phyloP scores from a whole-genome alignment of 257 asterid genomes.

The Datura wrightii region DNA sequence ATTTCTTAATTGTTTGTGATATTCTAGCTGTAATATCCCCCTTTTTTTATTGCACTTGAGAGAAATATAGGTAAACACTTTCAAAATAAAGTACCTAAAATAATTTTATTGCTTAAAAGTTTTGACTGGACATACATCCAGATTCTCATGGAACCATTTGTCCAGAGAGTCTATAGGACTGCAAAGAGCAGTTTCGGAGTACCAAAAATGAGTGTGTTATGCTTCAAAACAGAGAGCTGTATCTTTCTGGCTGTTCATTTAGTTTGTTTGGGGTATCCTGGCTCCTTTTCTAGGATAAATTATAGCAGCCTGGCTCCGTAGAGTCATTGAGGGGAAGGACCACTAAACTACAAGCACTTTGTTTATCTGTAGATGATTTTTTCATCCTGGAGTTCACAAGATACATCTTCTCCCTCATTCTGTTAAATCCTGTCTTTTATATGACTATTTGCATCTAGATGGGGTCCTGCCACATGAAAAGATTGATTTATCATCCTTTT shows the following conservation, averaged over 20 bases:
- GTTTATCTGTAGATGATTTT: background rate
- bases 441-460: background rate
- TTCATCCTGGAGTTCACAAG: background rate
- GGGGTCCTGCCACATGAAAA: background rate
- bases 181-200: background rate
- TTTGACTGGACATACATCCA: background rate
- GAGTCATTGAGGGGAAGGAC: background rate
- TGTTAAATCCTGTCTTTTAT: background rate
- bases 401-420: background rate
- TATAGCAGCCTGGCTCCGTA: background rate
- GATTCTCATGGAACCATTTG: background rate
- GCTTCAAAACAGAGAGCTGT: background rate
- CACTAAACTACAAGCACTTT: background rate
- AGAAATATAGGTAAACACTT: background rate
- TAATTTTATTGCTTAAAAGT: background rate
- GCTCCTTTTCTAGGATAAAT: background rate
- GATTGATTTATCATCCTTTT: slow-evolving; percentile 1
- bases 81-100: background rate
- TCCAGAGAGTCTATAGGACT: background rate
- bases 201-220: background rate
- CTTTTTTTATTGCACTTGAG: background rate
- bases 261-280: slow-evolving; percentile 2
- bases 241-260: background rate
- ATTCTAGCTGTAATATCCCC: background rate
- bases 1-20: background rate